phyloP scores from a whole-genome alignment of 2,329 filamentous ascomycete species.

The Corinectria fuckeliana region DNA sequence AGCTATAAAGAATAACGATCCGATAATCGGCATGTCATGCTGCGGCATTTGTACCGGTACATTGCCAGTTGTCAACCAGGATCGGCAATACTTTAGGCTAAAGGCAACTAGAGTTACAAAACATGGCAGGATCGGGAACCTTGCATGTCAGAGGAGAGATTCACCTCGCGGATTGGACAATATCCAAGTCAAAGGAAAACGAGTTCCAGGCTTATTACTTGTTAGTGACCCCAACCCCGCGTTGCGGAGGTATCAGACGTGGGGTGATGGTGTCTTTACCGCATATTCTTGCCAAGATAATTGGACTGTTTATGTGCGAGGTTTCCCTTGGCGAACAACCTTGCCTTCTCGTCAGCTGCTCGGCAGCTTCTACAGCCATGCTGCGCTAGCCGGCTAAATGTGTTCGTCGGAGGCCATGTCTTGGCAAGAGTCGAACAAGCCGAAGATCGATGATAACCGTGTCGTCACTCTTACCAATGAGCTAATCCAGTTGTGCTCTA shows the following conservation, averaged over 20 bases:
- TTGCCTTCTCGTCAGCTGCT: neutral
- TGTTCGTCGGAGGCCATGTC: neutral
- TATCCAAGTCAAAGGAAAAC: neutral
- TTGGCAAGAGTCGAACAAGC: neutral
- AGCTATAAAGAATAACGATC: neutral
- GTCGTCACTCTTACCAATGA: neutral
- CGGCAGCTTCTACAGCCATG: neutral
- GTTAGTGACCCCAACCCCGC: neutral
- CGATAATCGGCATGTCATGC: neutral
- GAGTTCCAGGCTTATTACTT: neutral
- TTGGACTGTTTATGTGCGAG: neutral
- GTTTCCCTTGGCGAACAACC: neutral
- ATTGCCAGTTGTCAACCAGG: neutral
- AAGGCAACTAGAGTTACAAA: neutral
- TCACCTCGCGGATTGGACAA: neutral
- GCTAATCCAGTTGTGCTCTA: neutral
- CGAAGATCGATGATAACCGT: too few species aligned
- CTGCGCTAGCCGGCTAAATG: neutral
- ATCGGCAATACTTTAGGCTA: neutral
- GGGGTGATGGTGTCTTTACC: neutral
- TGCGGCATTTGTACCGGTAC: neutral
- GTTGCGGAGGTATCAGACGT: neutral
- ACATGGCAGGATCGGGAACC: neutral
- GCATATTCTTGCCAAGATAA: neutral
- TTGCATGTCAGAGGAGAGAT: neutral